phyloP scores from a whole-genome alignment of 305 asterid genomes.

The Nicotiana rustica region DNA sequence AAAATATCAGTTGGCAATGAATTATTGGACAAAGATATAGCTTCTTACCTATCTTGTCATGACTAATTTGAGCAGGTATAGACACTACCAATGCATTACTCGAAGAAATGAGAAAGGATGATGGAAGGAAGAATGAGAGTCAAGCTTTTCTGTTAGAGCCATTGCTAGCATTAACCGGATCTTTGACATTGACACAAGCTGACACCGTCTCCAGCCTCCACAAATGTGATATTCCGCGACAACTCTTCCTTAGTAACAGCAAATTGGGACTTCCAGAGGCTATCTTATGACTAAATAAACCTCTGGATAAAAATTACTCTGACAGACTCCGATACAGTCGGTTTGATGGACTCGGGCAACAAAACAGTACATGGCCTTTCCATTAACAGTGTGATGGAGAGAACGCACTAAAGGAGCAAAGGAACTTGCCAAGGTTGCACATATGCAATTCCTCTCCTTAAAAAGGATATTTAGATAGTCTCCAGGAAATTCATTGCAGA shows the following conservation, averaged over 20 bases:
- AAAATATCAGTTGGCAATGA: not conserved
- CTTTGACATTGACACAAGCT: slow-evolving; percentile 58
- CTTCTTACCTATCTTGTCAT: not conserved
- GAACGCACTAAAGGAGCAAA: not conserved
- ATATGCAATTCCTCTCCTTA: not conserved
- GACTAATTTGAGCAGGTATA: slow-evolving; percentile 58
- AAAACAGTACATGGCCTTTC: not conserved
- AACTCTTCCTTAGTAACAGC: slow-evolving; percentile 51
- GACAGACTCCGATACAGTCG: slow-evolving; percentile 1
- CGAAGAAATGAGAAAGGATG: slow-evolving; percentile 47
- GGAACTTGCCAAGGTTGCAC: not conserved
- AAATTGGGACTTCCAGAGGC: slow-evolving; percentile 64
- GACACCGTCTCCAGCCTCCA: slow-evolving; percentile 68
- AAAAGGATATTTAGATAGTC: not conserved
- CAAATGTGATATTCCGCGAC: slow-evolving; percentile 64
- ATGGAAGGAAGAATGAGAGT: slow-evolving; percentile 47
- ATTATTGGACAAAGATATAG: not conserved
- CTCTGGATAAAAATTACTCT: slow-evolving; percentile 28
- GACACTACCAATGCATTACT: slow-evolving; percentile 71
- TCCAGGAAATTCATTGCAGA: slow-evolving; percentile 35
- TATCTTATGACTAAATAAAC: slow-evolving; percentile 54
- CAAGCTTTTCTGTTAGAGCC: slow-evolving; percentile 67
- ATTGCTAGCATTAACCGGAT: slow-evolving; percentile 61
- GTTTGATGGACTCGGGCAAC: not conserved
- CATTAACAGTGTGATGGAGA: not conserved